phyloP scores from a whole-genome alignment of 305 asterid species.

The Fraxinus baroniana region DNA sequence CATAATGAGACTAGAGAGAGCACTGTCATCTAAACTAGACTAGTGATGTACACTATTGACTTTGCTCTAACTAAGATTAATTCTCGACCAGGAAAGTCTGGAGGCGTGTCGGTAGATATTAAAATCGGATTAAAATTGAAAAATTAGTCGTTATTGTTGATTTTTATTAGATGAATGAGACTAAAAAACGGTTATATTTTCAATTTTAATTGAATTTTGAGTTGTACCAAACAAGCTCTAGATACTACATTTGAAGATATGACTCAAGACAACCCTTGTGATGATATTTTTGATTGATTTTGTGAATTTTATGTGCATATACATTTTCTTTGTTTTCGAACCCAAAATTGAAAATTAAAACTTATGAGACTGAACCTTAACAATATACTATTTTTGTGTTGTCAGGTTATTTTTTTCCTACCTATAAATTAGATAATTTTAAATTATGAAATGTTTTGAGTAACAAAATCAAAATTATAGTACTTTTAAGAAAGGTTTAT shows the following conservation, averaged over 20 bases:
- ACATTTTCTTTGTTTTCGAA: not conserved
- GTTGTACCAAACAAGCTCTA: not conserved
- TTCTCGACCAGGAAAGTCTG: not conserved
- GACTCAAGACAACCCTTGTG: not conserved
- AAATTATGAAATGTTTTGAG: not conserved
- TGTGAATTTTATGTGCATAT: not conserved
- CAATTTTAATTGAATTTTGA: no score
- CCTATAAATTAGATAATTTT: not conserved
- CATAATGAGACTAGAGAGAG: not conserved
- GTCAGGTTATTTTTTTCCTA: not conserved
- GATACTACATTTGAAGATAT: not conserved
- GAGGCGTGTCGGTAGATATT: no score
- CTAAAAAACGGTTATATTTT: no score
- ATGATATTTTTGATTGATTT: not conserved
- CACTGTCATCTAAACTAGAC: not conserved
- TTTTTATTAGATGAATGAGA: no score
- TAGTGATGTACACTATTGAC: not conserved
- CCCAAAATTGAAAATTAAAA: not conserved
- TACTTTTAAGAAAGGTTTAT: not conserved
- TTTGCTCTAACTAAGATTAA: no score
- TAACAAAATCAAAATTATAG: not conserved
- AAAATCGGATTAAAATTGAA: no score
- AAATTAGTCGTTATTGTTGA: no score
- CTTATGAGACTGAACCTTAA: not conserved
- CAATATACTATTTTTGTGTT: not conserved